These are phyloP conservation scores for Escovopsis sp. DNA, from an alignment of 2,329 filamentous ascomycete genomes.

Conservation along the genomic window DNA sequence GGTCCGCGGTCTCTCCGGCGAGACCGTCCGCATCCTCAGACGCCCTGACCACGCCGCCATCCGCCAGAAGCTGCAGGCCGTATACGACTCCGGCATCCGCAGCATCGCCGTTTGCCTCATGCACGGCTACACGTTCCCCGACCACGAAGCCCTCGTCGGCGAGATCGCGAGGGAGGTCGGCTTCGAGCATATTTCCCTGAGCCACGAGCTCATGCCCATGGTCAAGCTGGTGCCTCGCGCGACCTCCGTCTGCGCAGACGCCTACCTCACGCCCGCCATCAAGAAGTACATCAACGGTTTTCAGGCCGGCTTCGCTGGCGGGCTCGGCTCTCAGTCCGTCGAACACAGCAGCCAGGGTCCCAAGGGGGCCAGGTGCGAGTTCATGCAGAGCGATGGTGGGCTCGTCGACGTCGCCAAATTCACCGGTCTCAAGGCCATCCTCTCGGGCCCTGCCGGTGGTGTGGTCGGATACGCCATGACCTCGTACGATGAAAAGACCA, in stretches of 20 bases:
- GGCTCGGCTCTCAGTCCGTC: conserved; percentile 61
- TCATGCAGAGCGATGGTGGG: conserved; percentile 81
- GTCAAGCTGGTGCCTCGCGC: conserved; percentile 28
- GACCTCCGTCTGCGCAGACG: conserved; percentile 28
- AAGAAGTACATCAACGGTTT: conserved; percentile 51
- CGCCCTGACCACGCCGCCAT: conserved; percentile 40
- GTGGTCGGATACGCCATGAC: conserved; percentile 88
- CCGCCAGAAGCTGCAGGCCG: conserved; percentile 39
- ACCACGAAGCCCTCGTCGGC: conserved; percentile 68
- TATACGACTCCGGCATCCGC: conserved; percentile 52
- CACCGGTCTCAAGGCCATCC: conserved; percentile 68
- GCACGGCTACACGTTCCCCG: conserved; percentile 83
- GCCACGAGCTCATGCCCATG: conserved; percentile 27
- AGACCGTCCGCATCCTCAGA: conserved; percentile 52
- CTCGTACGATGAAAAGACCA: conserved; percentile 70
- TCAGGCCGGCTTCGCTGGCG: conserved; percentile 64
- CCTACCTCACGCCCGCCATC: conserved; percentile 28
- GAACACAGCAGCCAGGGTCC: conserved; percentile 44
- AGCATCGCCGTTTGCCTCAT: conserved; percentile 84
- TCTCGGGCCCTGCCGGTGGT: conserved; percentile 83
- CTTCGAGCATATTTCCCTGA: conserved; percentile 52
- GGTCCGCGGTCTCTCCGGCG: conserved; percentile 51
- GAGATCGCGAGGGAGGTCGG: conserved; percentile 65
- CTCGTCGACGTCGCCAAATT: conserved; percentile 64
- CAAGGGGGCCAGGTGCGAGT: conserved; percentile 71